Evolutionary conservation across 352 stramenopile species (phyloP).

Genomic region (Plasmopara viticola): DNA sequence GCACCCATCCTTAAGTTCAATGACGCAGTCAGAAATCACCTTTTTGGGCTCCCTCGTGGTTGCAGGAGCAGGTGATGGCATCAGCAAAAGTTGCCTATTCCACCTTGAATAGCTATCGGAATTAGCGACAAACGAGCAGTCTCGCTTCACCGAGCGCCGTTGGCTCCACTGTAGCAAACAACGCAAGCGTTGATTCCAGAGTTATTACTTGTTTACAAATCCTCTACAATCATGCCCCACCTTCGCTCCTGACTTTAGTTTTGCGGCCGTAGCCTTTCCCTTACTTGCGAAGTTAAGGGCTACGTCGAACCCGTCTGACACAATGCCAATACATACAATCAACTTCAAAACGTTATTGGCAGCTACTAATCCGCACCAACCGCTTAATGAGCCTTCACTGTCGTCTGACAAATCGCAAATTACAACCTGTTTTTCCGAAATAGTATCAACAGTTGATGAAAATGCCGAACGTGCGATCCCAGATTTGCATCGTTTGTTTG

Average conservation of each 20-base stretch:
- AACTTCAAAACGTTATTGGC: slow-evolving; percentile 1
- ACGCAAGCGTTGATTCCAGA: background rate
- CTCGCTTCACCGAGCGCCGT: slow-evolving; percentile 52
- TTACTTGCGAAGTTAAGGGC: slow-evolving; percentile 10
- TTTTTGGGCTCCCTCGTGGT: slow-evolving; percentile 11
- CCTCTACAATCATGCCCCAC: slow-evolving; percentile 4
- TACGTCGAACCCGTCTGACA: slow-evolving; percentile 29
- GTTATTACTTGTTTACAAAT: background rate
- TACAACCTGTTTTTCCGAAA: slow-evolving; percentile 7
- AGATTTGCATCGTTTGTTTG: slow-evolving; percentile 5
- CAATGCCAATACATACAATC: background rate
- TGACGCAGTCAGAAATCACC: slow-evolving; percentile 20
- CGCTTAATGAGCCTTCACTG: slow-evolving; percentile 36
- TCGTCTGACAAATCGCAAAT: slow-evolving; percentile 17
- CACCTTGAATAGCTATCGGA: slow-evolving; percentile 12
- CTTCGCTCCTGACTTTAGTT: slow-evolving; percentile 2
- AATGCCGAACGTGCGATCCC: slow-evolving; percentile 6
- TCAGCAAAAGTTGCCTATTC: slow-evolving; percentile 20
- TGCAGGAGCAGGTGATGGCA: slow-evolving; percentile 3
- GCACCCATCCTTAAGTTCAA: slow-evolving; percentile 36
- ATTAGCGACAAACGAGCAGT: slow-evolving; percentile 50
- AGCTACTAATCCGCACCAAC: slow-evolving; percentile 16
- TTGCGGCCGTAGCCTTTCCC: slow-evolving; percentile 2
- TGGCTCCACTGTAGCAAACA: slow-evolving; percentile 32
- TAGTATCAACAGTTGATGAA: background rate